Percentiles rank a stretch among this genome's conserved stretches.
phyloP scores from a whole-genome alignment of 768 basidiomycete genomes.

The Plicaturopsis crispa region DNA sequence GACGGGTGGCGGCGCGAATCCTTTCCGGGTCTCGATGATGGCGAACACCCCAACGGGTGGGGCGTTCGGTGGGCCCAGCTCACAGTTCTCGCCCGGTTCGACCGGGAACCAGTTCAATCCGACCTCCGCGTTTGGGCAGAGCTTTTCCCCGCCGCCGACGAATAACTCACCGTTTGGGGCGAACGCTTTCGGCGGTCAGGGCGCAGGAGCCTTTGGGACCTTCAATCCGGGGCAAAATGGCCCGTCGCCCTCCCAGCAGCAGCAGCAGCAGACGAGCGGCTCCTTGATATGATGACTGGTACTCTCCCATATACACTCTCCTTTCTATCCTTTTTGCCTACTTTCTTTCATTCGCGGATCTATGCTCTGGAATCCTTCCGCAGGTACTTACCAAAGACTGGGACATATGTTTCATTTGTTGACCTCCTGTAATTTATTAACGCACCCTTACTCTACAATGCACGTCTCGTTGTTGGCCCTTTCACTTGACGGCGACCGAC shows the following conservation, averaged over 20 bases:
- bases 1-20: constrained; percentile 54
- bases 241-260: constrained; percentile 10
- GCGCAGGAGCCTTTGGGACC: not conserved
- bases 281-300: constrained; percentile 11
- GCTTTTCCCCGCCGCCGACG: no score
- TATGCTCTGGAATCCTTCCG: not conserved
- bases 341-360: not conserved
- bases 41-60: constrained; percentile 4
- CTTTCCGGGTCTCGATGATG: constrained; percentile 57
- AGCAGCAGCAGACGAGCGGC: constrained; percentile 14
- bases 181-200: no score
- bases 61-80: constrained; percentile 4
- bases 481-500: no score
- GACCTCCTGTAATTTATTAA: not conserved
- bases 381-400: no score
- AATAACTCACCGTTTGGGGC: not conserved
- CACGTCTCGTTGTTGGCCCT: no score
- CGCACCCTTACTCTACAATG: no score
- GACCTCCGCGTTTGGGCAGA: no score
- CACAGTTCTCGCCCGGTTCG: constrained; percentile 3
- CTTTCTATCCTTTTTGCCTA: not conserved
- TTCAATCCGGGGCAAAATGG: not conserved
- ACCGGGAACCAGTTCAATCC: constrained; percentile 8
- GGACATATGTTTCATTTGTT: not conserved
- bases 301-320: not conserved